Evolutionary conservation across 2,329 filamentous ascomycete species (phyloP).

Genomic region (Sporothrix brasiliensis): DNA sequence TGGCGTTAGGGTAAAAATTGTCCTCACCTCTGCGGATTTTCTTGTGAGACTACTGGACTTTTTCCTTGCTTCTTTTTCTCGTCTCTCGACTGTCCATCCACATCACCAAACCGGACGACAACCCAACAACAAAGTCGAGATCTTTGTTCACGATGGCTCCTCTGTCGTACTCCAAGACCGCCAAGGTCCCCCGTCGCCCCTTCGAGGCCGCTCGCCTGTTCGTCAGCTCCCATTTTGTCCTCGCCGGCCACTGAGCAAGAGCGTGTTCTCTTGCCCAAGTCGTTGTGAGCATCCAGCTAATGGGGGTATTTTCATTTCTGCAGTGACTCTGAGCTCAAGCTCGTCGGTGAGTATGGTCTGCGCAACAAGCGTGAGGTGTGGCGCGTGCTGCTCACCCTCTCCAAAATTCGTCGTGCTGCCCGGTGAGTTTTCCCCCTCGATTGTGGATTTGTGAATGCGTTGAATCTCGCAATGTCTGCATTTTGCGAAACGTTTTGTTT

Average conservation of each 20-base stretch:
- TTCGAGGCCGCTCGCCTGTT: slow-evolving; percentile 99
- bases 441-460: neutral
- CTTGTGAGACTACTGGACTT: slow-evolving; percentile 8
- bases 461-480: neutral
- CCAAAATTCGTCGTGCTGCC: slow-evolving; percentile 99
- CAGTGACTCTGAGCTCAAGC: slow-evolving; percentile 99
- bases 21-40: slow-evolving; percentile 21
- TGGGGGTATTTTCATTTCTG: slow-evolving; percentile 36
- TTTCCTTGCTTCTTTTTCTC: slow-evolving; percentile 23
- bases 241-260: slow-evolving; percentile 82
- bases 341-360: slow-evolving; percentile 99
- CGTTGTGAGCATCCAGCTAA: slow-evolving; percentile 63
- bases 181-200: slow-evolving; percentile 91
- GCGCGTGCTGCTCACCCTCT: slow-evolving; percentile 98
- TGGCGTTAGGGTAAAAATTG: slow-evolving; percentile 33
- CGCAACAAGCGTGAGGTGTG: slow-evolving; percentile 99
- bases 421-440: slow-evolving; percentile 64
- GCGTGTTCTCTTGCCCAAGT: slow-evolving; percentile 91
- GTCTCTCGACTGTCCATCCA: slow-evolving; percentile 10
- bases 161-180: slow-evolving; percentile 96
- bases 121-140: slow-evolving; percentile 28
- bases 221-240: slow-evolving; percentile 57
- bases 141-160: slow-evolving; percentile 43
- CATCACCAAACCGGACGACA: slow-evolving; percentile 31
- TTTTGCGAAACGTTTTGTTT: neutral